A percentile compares a stretch with the other conserved stretches of the same genome.
Evolutionary conservation across 371 early-diverging fungal genomes (phyloP).

Genomic region (Mortierella sp.): DNA sequence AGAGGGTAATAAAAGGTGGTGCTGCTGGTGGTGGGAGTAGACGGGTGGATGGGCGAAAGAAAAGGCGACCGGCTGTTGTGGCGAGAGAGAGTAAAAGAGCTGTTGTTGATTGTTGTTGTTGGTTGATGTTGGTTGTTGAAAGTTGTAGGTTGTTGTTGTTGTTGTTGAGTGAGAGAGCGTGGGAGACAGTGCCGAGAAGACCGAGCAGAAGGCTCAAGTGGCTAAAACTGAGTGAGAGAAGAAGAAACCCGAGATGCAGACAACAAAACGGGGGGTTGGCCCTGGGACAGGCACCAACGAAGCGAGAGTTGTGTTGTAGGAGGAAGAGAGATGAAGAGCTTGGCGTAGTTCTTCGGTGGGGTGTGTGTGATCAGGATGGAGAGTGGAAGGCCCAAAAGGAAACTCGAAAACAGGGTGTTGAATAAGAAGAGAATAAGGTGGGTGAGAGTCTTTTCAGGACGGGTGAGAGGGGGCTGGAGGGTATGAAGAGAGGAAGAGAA

Average conservation of each 20-base stretch:
- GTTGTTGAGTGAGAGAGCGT: not conserved
- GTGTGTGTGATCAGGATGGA: conserved; percentile 9
- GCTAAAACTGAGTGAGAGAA: conserved; percentile 17
- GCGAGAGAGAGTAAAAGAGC: not conserved
- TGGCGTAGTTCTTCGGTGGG: conserved; percentile 8
- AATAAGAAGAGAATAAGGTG: not conserved
- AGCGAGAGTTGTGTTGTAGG: not conserved
- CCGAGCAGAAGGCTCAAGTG: conserved; percentile 47
- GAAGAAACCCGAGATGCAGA: conserved; percentile 47
- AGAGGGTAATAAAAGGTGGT: conserved; percentile 3
- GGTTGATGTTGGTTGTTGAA: too few species aligned
- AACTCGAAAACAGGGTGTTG: not conserved
- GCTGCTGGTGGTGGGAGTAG: not conserved
- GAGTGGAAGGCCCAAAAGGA: conserved; percentile 11
- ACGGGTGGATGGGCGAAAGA: not conserved
- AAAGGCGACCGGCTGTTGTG: not conserved
- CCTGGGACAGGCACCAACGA: conserved; percentile 53
- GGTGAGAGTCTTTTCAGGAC: not conserved
- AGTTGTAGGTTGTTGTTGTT: not conserved
- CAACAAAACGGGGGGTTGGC: conserved; percentile 52
- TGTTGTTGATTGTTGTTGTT: not conserved
- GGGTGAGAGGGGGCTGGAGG: not conserved
- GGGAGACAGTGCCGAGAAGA: conserved; percentile 36
- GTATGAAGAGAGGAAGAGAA: conserved; percentile 7
- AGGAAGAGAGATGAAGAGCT: not conserved